Conservation (phyloP, 257 asterid species). For the Nicotiana attenuata region DNA sequence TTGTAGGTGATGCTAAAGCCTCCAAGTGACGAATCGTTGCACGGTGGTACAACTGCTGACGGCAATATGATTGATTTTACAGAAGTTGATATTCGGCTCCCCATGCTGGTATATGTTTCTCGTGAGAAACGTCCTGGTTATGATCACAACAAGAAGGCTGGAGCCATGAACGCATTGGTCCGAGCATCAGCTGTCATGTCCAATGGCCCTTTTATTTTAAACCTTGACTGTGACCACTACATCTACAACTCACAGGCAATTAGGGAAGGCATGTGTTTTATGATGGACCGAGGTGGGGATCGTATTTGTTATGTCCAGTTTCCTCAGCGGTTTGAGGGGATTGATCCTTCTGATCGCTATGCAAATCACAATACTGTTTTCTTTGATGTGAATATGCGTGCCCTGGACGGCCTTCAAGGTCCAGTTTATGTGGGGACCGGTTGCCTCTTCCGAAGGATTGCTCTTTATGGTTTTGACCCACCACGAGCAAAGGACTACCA, state of each 20-base stretch:
- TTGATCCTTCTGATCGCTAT: constrained; percentile 83
- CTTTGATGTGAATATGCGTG: constrained; percentile 88
- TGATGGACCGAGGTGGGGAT: constrained; percentile 91
- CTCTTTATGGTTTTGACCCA: constrained; percentile 86
- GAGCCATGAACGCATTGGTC: constrained; percentile 89
- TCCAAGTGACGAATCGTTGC: constrained; percentile 70
- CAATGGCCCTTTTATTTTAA: constrained; percentile 85
- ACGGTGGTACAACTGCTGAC: constrained; percentile 51
- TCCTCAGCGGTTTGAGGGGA: constrained; percentile 83
- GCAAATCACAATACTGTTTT: constrained; percentile 85
- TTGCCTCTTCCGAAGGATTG: constrained; percentile 72
- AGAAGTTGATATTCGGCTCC: constrained; percentile 82
- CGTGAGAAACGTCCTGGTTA: constrained; percentile 88
- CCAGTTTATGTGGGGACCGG: constrained; percentile 90
- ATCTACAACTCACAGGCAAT: constrained; percentile 77
- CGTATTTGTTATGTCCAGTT: constrained; percentile 73
- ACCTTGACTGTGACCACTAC: constrained; percentile 92
- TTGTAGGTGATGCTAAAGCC: constrained; percentile 91
- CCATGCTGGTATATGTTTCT: constrained; percentile 78
- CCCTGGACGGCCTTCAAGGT: constrained; percentile 81
- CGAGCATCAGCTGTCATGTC: constrained; percentile 91
- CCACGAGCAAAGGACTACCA: constrained; percentile 64
- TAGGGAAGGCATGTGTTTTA: constrained; percentile 80
- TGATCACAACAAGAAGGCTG: constrained; percentile 93
- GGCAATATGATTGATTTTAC: constrained; percentile 48